Conservation (phyloP, 352 stramenopile genomes). For the Globisporangium nodosum region DNA sequence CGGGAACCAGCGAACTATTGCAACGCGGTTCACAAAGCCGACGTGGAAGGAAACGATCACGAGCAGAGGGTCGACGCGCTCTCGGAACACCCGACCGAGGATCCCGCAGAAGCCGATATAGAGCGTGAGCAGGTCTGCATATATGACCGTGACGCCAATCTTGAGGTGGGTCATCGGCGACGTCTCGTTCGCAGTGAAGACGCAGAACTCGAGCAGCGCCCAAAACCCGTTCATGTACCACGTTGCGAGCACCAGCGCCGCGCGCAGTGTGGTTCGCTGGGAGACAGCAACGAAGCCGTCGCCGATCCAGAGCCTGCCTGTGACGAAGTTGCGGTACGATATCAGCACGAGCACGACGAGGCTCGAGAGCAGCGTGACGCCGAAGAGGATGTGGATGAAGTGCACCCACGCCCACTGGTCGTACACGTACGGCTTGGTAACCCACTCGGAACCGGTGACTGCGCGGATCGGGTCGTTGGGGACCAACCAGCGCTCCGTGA, state of each 20-base stretch:
- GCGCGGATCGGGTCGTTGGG: constrained; percentile 4
- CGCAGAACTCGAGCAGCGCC: constrained; percentile 35
- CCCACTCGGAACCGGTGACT: constrained; percentile 3
- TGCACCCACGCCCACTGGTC: constrained; percentile 24
- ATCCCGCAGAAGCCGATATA: constrained; percentile 15
- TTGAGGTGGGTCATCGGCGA: constrained; percentile 17
- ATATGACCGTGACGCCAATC: constrained; percentile 26
- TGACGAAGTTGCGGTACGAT: constrained; percentile 8
- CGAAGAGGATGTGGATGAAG: constrained; percentile 15
- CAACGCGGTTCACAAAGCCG: constrained; percentile 11
- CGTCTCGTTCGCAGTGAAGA: constrained; percentile 27
- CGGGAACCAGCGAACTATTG: constrained; percentile 2
- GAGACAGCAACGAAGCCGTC: constrained; percentile 5
- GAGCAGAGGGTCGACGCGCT: constrained; percentile 22
- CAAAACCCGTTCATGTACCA: constrained; percentile 43
- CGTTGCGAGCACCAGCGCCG: constrained; percentile 23
- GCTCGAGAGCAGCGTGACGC: constrained; percentile 10
- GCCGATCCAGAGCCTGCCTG: constrained; percentile 7
- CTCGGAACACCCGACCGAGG: constrained; percentile 11
- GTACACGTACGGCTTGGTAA: not conserved
- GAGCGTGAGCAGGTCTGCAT: constrained; percentile 30
- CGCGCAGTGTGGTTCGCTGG: constrained; percentile 12
- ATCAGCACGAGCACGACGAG: constrained; percentile 9
- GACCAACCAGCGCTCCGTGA: constrained; percentile 11
- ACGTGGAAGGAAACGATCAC: constrained; percentile 12